Evolutionary conservation across 768 basidiomycete species (phyloP).

Genomic region (Russula lepida): DNA sequence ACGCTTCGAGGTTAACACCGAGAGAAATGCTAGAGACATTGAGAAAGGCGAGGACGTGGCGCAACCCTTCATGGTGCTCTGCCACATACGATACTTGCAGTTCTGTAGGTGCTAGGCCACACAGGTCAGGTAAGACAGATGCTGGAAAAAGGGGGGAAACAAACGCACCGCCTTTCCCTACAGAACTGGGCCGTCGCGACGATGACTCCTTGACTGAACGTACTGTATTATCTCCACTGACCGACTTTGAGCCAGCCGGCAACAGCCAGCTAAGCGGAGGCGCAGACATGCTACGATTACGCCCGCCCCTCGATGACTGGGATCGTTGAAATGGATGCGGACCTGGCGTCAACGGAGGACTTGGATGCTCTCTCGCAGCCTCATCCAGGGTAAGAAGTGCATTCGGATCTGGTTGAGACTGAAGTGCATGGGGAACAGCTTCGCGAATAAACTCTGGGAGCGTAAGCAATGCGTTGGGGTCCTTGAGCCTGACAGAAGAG

Average conservation of each 20-base stretch:
- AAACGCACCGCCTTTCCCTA: slow-evolving; percentile 24
- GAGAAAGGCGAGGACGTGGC: slow-evolving; percentile 70
- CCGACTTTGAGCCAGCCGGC: slow-evolving; percentile 20
- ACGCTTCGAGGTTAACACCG: slow-evolving; percentile 52
- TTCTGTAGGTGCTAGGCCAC: background rate
- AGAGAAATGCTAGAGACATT: slow-evolving; percentile 43
- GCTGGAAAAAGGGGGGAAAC: background rate
- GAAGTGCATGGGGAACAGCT: slow-evolving; percentile 13
- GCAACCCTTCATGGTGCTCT: slow-evolving; percentile 83
- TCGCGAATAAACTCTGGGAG: slow-evolving; percentile 37
- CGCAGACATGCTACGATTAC: slow-evolving; percentile 32
- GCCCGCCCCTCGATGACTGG: slow-evolving; percentile 25
- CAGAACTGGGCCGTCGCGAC: slow-evolving; percentile 26
- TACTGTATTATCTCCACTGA: slow-evolving; percentile 20
- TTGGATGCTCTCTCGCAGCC: slow-evolving; percentile 33
- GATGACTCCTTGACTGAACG: slow-evolving; percentile 16
- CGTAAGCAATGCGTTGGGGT: slow-evolving; percentile 43
- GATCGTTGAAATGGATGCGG: slow-evolving; percentile 29
- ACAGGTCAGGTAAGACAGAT: background rate
- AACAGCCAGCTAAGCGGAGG: slow-evolving; percentile 29
- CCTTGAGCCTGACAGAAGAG: slow-evolving; percentile 24
- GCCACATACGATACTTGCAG: slow-evolving; percentile 46
- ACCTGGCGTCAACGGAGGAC: slow-evolving; percentile 25
- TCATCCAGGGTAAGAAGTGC: slow-evolving; percentile 29
- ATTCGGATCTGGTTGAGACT: slow-evolving; percentile 9